phyloP scores from a whole-genome alignment of 208 protist genomes.

The Acanthamoeba sp. region DNA sequence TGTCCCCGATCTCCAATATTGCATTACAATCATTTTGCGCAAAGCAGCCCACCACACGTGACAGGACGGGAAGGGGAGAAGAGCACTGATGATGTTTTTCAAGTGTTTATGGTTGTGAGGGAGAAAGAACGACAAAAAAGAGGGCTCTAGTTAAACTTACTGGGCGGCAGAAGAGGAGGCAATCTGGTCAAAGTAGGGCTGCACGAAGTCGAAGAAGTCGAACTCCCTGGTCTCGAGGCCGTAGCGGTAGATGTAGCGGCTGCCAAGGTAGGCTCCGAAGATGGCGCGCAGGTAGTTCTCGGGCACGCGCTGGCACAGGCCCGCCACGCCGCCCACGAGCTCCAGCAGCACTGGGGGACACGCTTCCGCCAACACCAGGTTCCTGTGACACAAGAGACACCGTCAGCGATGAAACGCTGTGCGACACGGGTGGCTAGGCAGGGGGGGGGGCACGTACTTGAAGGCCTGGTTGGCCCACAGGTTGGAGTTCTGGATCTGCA shows the following conservation, averaged over 20 bases:
- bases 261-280: slow-evolving; percentile 94
- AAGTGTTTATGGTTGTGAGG: no score
- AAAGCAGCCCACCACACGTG: no score
- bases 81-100: no score
- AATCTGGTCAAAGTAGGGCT: slow-evolving; percentile 75
- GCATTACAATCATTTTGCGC: no score
- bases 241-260: slow-evolving; percentile 94
- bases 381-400: slow-evolving; percentile 24
- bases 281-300: slow-evolving; percentile 95
- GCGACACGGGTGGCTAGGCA: not conserved
- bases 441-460: slow-evolving; percentile 75
- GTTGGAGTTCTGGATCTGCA: slow-evolving; percentile 88
- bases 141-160: no score
- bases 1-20: no score
- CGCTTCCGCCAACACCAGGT: slow-evolving; percentile 74
- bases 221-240: slow-evolving; percentile 69
- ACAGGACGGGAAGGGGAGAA: no score
- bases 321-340: slow-evolving; percentile 90
- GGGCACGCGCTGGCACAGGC: slow-evolving; percentile 93
- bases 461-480: slow-evolving; percentile 92
- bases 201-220: slow-evolving; percentile 94
- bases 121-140: no score
- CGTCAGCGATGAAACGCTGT: no score
- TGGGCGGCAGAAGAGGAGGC: no score
- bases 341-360: slow-evolving; percentile 87